Evolutionary conservation across 805 yeast genomes (phyloP).

Genomic region (Yamadazyma kitorensis): DNA sequence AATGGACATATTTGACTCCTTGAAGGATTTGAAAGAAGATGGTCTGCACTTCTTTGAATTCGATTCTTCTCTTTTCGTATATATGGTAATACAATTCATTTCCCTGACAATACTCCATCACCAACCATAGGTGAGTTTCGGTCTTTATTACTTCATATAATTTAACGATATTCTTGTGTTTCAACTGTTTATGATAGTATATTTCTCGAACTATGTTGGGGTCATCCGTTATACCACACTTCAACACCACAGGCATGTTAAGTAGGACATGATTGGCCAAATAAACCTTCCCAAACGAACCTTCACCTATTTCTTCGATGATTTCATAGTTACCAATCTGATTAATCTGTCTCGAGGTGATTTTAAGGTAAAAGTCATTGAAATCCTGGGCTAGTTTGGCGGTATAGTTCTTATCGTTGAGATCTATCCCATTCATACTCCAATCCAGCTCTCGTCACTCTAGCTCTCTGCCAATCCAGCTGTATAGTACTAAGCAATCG

Average conservation of each 20-base stretch:
- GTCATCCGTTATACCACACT: slow-evolving; percentile 73
- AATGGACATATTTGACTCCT: slow-evolving; percentile 72
- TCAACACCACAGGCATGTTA: slow-evolving; percentile 72
- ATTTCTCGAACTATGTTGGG: slow-evolving; percentile 89
- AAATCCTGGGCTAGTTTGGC: slow-evolving; percentile 63
- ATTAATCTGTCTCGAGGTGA: slow-evolving; percentile 45
- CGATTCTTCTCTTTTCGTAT: slow-evolving; percentile 49
- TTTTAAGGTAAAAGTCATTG: slow-evolving; percentile 50
- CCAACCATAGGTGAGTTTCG: slow-evolving; percentile 81
- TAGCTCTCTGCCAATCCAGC: no score
- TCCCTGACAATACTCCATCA: slow-evolving; percentile 84
- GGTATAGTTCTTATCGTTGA: slow-evolving; percentile 37
- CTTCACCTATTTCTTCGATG: slow-evolving; percentile 77
- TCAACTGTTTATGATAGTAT: slow-evolving; percentile 80
- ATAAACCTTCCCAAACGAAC: slow-evolving; percentile 89
- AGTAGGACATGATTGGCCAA: slow-evolving; percentile 77
- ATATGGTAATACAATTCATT: slow-evolving; percentile 71
- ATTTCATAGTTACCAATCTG: slow-evolving; percentile 83
- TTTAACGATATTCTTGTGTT: slow-evolving; percentile 79
- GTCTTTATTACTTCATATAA: slow-evolving; percentile 84
- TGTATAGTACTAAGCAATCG: no score
- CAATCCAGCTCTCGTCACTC: neutral
- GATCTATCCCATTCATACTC: slow-evolving; percentile 1
- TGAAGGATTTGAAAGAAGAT: slow-evolving; percentile 65
- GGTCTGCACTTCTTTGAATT: slow-evolving; percentile 46